These are phyloP conservation scores for Fonsecaea nubica DNA, from an alignment of 2,329 filamentous ascomycete species.

Conservation along the genomic window DNA sequence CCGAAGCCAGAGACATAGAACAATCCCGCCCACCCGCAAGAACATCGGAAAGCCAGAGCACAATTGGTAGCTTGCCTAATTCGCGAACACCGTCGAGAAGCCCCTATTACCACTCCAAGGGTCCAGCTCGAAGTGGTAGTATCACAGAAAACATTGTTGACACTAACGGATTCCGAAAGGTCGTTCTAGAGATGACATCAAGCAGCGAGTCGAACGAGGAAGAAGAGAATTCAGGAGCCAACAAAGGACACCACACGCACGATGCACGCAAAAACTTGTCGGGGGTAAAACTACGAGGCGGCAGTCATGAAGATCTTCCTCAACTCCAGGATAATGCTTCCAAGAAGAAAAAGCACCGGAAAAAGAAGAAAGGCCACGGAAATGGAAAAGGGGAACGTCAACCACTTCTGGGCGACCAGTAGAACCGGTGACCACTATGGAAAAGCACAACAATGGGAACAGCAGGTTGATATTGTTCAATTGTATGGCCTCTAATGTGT, in stretches of 20 bases:
- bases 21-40: conserved; percentile 24
- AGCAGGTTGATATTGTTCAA: not conserved
- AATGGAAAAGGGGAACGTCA: conserved; percentile 31
- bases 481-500: not conserved
- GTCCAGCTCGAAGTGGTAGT: conserved; percentile 71
- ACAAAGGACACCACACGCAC: conserved; percentile 24
- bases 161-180: conserved; percentile 74
- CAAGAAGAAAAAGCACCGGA: conserved; percentile 35
- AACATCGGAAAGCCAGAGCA: conserved; percentile 36
- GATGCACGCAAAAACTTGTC: conserved; percentile 9
- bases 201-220: conserved; percentile 56
- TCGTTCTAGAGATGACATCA: conserved; percentile 73
- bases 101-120: conserved; percentile 50
- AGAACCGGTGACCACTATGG: conserved; percentile 13
- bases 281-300: conserved; percentile 13
- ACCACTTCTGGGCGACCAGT: conserved; percentile 31
- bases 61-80: conserved; percentile 38
- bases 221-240: conserved; percentile 36
- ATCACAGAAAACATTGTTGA: conserved; percentile 82
- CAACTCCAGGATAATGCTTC: conserved; percentile 15
- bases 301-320: conserved; percentile 5
- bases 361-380: conserved; percentile 27
- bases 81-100: conserved; percentile 42
- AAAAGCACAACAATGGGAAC: not conserved
- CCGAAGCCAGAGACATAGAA: conserved; percentile 4